Evolutionary conservation across 257 asterid species (phyloP).

Genomic region (Capsicum rhomboideum): DNA sequence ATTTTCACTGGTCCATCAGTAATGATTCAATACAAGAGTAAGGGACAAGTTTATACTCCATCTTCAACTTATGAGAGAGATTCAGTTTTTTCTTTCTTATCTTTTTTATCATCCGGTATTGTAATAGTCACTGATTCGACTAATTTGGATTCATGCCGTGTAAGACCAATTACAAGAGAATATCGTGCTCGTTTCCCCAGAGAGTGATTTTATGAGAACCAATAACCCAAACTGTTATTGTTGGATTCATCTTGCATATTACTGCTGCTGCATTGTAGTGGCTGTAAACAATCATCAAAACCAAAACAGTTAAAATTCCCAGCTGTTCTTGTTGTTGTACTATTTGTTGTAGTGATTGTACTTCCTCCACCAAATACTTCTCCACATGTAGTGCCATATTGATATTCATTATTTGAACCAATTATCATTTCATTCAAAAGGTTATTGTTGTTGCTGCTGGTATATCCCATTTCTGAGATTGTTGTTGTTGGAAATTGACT

Average conservation of each 20-base stretch:
- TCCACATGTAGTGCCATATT: too few species aligned
- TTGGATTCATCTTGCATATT: not conserved
- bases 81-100: too few species aligned
- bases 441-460: conserved; percentile 2
- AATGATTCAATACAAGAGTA: too few species aligned
- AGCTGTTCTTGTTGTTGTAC: not conserved
- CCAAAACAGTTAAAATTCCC: not conserved
- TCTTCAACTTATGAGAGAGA: too few species aligned
- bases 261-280: not conserved
- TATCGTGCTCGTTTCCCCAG: too few species aligned
- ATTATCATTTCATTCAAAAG: not conserved
- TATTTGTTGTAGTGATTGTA: not conserved
- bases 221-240: not conserved
- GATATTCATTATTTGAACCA: not conserved
- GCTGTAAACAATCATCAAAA: not conserved
- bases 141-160: not conserved
- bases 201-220: not conserved
- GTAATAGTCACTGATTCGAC: too few species aligned
- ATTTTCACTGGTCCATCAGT: too few species aligned
- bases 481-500: not conserved
- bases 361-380: too few species aligned
- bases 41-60: too few species aligned
- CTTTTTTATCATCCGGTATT: not conserved
- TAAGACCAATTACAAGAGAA: too few species aligned
- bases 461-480: conserved; percentile 59